Conservation (phyloP, 345 rosid genomes). For the Schrenkiella parvula region DNA sequence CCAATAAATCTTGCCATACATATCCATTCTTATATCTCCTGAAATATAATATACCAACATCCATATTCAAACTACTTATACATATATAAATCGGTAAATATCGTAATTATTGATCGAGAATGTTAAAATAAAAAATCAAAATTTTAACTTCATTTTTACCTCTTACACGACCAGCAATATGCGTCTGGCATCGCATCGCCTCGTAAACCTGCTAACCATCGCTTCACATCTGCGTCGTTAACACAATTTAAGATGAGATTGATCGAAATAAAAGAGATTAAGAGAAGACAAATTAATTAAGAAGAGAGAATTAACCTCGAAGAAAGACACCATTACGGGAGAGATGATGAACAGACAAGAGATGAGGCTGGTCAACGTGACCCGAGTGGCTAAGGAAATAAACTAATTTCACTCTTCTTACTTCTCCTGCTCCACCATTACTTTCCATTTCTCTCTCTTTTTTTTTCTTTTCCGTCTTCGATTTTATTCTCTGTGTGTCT, state of each 20-base stretch:
- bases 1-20: conserved; percentile 75
- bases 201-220: conserved; percentile 65
- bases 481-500: conserved; percentile 1
- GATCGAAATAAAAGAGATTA: not conserved
- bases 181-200: conserved; percentile 67
- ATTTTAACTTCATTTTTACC: conserved; percentile 31
- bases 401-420: conserved; percentile 57
- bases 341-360: conserved; percentile 53
- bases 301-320: conserved; percentile 39
- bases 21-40: conserved; percentile 69
- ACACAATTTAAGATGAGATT: not conserved
- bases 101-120: not conserved
- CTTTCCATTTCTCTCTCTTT: conserved; percentile 20
- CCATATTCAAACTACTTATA: not conserved
- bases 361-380: conserved; percentile 69
- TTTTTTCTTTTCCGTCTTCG: not conserved
- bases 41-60: not conserved
- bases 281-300: not conserved
- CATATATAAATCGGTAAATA: not conserved
- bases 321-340: conserved; percentile 52
- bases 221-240: conserved; percentile 52
- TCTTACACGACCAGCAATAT: conserved; percentile 75
- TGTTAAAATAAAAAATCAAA: not conserved
- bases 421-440: conserved; percentile 43
- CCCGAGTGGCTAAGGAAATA: conserved; percentile 61